Evolutionary conservation across 1,284 basidiomycete species (phyloP).

Genomic region (Fomitopsis pinicola): DNA sequence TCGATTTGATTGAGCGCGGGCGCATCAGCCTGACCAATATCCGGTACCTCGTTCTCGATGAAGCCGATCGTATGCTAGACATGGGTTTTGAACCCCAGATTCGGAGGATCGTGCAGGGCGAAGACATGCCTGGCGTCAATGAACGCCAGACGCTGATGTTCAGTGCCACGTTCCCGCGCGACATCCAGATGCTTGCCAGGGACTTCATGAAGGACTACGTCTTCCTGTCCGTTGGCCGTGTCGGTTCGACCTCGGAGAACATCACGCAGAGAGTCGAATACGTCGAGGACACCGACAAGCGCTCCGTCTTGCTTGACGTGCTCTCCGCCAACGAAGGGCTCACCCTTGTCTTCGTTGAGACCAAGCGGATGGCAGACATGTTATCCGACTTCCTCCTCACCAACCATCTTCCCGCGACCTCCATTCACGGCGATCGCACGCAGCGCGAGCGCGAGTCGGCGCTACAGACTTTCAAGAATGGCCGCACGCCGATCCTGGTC

Average conservation of each 20-base stretch:
- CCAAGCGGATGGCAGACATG: slow-evolving; percentile 99
- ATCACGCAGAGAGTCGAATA: slow-evolving; percentile 99
- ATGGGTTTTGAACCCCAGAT: slow-evolving; percentile 99
- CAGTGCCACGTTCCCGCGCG: slow-evolving; percentile 98
- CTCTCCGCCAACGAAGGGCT: slow-evolving; percentile 83
- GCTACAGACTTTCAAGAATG: slow-evolving; percentile 92
- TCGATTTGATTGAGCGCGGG: slow-evolving; percentile 97
- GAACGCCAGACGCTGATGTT: slow-evolving; percentile 99
- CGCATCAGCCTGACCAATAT: slow-evolving; percentile 96
- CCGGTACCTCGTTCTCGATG: slow-evolving; percentile 97
- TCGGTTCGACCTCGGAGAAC: slow-evolving; percentile 98
- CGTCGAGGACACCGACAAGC: slow-evolving; percentile 97
- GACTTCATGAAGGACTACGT: slow-evolving; percentile 97
- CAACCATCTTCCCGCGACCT: slow-evolving; percentile 86
- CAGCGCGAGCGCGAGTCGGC: slow-evolving; percentile 98
- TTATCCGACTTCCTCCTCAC: slow-evolving; percentile 93
- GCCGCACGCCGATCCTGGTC: slow-evolving; percentile 94
- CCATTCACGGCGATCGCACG: slow-evolving; percentile 97
- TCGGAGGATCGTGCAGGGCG: slow-evolving; percentile 94
- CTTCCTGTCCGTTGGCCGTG: slow-evolving; percentile 97
- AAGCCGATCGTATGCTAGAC: slow-evolving; percentile 99
- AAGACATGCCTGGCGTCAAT: slow-evolving; percentile 94
- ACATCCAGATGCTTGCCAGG: slow-evolving; percentile 96
- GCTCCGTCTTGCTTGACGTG: slow-evolving; percentile 93
- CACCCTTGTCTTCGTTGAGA: slow-evolving; percentile 98